Conservation (phyloP, 169 alveolate species). For the Plasmodium yoelii region DNA sequence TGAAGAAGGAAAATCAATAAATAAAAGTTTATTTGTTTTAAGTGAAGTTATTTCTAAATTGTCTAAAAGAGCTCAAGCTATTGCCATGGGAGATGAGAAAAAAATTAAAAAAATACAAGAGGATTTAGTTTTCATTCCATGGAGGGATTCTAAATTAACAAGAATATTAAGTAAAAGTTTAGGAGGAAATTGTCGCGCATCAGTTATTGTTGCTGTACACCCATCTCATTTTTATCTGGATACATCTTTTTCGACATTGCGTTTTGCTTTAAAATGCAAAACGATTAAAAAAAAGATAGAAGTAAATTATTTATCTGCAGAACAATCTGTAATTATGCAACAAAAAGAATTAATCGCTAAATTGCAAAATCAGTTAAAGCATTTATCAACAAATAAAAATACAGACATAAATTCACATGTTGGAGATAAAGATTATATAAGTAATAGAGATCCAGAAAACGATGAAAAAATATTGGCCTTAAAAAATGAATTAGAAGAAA, state of each 20-base stretch:
- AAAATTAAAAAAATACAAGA: constrained; percentile 77
- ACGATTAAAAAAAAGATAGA: constrained; percentile 75
- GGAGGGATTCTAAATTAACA: constrained; percentile 87
- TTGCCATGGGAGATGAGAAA: constrained; percentile 79
- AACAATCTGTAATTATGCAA: constrained; percentile 86
- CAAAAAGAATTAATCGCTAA: constrained; percentile 83
- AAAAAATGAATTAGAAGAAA: constrained; percentile 83
- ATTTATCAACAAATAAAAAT: constrained; percentile 64
- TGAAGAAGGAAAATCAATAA: constrained; percentile 86
- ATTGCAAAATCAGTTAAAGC: constrained; percentile 73
- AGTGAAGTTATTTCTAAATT: constrained; percentile 85
- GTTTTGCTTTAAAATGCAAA: constrained; percentile 85
- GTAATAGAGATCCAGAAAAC: constrained; percentile 55
- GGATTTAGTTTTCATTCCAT: constrained; percentile 83
- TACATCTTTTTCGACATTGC: constrained; percentile 83
- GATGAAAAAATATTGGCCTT: constrained; percentile 73
- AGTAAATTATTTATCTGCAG: constrained; percentile 83
- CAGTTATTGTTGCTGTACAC: constrained; percentile 85
- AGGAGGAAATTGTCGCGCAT: constrained; percentile 86
- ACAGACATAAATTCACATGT: constrained; percentile 37
- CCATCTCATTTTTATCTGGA: constrained; percentile 85
- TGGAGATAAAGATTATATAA: constrained; percentile 16
- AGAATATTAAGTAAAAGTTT: constrained; percentile 81
- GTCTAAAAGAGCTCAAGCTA: constrained; percentile 83
- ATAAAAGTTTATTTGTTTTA: constrained; percentile 79